These are phyloP conservation scores for Chaetomiaceae sp. DNA, from an alignment of 2,329 filamentous ascomycete species.

Conservation along the genomic window DNA sequence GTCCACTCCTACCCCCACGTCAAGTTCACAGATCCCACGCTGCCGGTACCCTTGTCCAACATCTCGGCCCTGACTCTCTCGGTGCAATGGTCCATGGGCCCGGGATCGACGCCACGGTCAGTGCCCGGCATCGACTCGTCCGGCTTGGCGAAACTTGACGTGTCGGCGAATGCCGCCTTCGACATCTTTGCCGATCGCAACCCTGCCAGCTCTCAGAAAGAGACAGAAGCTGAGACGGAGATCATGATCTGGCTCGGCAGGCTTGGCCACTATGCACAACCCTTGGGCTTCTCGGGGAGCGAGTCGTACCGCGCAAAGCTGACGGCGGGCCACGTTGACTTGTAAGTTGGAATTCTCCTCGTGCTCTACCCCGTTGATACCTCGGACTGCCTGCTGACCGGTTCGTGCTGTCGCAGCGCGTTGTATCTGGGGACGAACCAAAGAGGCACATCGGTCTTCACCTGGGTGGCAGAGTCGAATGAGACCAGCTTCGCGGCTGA, in stretches of 20 bases:
- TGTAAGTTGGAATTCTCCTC: constrained; percentile 23
- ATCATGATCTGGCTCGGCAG: constrained; percentile 33
- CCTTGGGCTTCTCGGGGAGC: constrained; percentile 25
- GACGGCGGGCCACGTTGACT: constrained; percentile 25
- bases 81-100: constrained; percentile 30
- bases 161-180: constrained; percentile 31
- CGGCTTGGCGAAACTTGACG: constrained; percentile 22
- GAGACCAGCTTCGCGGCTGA: constrained; percentile 29
- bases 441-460: constrained; percentile 30
- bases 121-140: constrained; percentile 23
- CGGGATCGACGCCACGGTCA: constrained; percentile 23
- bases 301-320: constrained; percentile 25
- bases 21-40: constrained; percentile 26
- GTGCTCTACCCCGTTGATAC: too few species aligned
- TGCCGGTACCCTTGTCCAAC: constrained; percentile 28
- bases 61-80: constrained; percentile 28
- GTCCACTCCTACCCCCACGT: constrained; percentile 34
- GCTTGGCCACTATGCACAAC: constrained; percentile 26
- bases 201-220: constrained; percentile 23
- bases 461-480: constrained; percentile 27
- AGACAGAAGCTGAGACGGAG: constrained; percentile 29
- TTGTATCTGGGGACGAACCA: constrained; percentile 30
- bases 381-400: constrained; percentile 6
- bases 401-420: constrained; percentile 23
- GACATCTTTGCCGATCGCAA: constrained; percentile 32